Conservation (phyloP, 2,329 filamentous ascomycete genomes). For the Phaeosphaeriaceae sp. region DNA sequence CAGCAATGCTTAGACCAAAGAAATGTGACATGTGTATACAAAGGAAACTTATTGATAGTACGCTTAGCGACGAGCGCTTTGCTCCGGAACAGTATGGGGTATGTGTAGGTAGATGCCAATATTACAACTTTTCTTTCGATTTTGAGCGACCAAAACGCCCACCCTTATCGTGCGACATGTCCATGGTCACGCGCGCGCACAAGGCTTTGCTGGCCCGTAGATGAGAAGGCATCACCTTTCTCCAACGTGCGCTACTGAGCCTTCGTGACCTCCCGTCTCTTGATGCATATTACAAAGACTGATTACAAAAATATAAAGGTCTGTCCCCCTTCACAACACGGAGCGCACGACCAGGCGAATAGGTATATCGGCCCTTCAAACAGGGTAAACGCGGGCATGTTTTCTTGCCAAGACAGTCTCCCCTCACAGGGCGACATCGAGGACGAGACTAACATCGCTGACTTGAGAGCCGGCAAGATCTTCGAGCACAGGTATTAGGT, state of each 20-base stretch:
- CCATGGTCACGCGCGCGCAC: neutral
- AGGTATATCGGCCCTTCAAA: conserved; percentile 29
- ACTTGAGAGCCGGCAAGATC: conserved; percentile 90
- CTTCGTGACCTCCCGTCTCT: conserved; percentile 17
- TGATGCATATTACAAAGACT: conserved; percentile 47
- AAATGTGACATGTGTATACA: conserved; percentile 31
- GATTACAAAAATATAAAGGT: conserved; percentile 48
- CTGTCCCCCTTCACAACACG: conserved; percentile 6
- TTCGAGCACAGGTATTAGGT: conserved; percentile 97
- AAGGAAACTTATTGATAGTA: conserved; percentile 39
- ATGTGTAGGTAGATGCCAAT: conserved; percentile 35
- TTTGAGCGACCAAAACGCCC: conserved; percentile 7
- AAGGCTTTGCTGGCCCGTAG: neutral
- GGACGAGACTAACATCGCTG: conserved; percentile 93
- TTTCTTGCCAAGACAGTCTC: conserved; percentile 19
- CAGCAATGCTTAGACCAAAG: conserved; percentile 38
- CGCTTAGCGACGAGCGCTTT: conserved; percentile 3
- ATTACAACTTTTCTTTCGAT: conserved; percentile 37
- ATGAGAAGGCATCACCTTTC: neutral
- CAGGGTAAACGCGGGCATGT: conserved; percentile 34
- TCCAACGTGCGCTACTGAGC: neutral
- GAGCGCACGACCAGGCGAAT: conserved; percentile 19
- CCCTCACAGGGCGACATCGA: conserved; percentile 77
- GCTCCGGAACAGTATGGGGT: conserved; percentile 19
- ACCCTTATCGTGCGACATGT: conserved; percentile 1